Conservation (phyloP, 2,329 filamentous ascomycete genomes). For the Arthrocladium fulminans region DNA sequence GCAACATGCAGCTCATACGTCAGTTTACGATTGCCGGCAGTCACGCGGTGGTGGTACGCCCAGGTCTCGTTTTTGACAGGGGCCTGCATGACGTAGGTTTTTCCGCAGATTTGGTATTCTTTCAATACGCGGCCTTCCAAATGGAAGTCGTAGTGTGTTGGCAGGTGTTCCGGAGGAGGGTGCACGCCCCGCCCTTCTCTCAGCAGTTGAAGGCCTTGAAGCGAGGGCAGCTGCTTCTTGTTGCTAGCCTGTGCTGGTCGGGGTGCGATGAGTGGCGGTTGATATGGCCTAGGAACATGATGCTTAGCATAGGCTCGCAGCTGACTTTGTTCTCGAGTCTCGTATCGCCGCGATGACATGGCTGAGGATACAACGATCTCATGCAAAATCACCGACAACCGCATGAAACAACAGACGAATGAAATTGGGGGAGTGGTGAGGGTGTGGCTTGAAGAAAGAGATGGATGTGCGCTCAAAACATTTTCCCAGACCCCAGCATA, state of each 20-base stretch:
- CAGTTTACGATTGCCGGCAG: constrained; percentile 65
- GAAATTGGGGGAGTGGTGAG: not conserved
- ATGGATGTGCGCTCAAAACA: not conserved
- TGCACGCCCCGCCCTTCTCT: not conserved
- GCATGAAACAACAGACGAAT: not conserved
- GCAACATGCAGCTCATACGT: constrained; percentile 78
- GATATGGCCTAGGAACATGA: not conserved
- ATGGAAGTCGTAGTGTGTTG: not conserved
- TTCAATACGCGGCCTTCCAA: not conserved
- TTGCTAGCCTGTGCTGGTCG: not conserved
- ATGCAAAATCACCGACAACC: not conserved
- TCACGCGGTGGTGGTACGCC: constrained; percentile 48
- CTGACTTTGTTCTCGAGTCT: not conserved
- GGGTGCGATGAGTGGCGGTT: not conserved
- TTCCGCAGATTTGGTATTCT: constrained; percentile 17
- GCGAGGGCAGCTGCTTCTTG: not conserved
- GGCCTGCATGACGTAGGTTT: constrained; percentile 40
- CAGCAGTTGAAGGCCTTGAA: not conserved
- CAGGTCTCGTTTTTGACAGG: constrained; percentile 45
- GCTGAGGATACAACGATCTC: not conserved
- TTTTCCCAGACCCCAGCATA: not conserved
- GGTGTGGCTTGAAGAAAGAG: not conserved
- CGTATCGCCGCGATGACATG: not conserved
- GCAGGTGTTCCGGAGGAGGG: not conserved
- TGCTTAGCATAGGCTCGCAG: not conserved